phyloP scores from a whole-genome alignment of 2,329 filamentous ascomycete genomes.

The Exophiala aquamarina region DNA sequence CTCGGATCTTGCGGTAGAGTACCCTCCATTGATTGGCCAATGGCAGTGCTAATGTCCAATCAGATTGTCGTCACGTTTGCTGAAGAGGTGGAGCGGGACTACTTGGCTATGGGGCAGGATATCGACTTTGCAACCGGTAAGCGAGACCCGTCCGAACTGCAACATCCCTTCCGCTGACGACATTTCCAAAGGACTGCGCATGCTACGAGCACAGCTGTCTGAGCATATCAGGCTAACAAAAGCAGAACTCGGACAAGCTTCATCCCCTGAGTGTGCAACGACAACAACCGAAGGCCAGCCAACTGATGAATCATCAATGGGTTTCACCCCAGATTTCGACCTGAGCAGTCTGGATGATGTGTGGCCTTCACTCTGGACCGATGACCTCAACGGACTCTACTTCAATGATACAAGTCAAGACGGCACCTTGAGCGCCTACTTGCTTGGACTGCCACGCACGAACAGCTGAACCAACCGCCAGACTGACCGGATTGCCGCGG shows the following conservation, averaged over 20 bases:
- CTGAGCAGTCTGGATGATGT: neutral
- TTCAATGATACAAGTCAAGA: slow-evolving; percentile 18
- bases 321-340: neutral
- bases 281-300: neutral
- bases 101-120: slow-evolving; percentile 4
- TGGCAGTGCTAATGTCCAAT: neutral
- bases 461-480: too few relatives aligned
- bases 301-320: neutral
- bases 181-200: neutral
- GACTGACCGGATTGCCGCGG: too few relatives aligned
- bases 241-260: neutral
- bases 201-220: slow-evolving; percentile 1
- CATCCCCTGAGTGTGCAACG: neutral
- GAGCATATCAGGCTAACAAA: neutral
- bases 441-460: slow-evolving; percentile 2
- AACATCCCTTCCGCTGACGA: neutral
- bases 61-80: slow-evolving; percentile 7
- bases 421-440: slow-evolving; percentile 14
- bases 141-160: neutral
- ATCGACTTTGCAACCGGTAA: slow-evolving; percentile 4
- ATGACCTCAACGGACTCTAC: slow-evolving; percentile 3
- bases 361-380: slow-evolving; percentile 4
- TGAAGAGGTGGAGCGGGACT: slow-evolving; percentile 2
- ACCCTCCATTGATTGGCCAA: neutral
- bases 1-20: slow-evolving; percentile 4